Conservation (phyloP, 139 green algal genomes). For the Closterium sp. region DNA sequence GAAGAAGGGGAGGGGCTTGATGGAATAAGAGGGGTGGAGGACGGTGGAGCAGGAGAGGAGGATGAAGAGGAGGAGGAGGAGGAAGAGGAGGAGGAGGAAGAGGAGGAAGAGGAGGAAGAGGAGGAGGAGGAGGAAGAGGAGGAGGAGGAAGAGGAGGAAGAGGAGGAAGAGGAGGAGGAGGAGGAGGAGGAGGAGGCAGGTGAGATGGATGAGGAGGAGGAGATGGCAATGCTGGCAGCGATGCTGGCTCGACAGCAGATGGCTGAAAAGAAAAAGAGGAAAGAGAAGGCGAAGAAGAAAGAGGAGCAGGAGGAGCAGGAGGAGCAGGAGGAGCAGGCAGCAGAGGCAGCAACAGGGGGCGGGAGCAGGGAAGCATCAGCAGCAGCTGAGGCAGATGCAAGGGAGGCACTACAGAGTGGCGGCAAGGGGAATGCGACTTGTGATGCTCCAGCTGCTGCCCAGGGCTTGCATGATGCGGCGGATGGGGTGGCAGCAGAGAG, state of each 20-base stretch:
- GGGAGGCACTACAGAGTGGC: background rate
- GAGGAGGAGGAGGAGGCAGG: conserved; percentile 25
- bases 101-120: conserved; percentile 3
- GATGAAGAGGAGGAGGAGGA: background rate
- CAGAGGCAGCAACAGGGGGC: background rate
- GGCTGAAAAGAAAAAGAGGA: conserved; percentile 22
- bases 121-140: conserved; percentile 55
- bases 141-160: background rate
- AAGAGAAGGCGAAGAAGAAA: background rate
- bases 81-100: background rate
- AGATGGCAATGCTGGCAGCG: conserved; percentile 64
- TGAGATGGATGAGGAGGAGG: conserved; percentile 55
- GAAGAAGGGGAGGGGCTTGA: background rate
- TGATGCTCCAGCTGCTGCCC: background rate
- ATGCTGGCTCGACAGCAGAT: conserved; percentile 46
- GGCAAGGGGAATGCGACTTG: background rate
- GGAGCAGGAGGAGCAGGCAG: conserved; percentile 4
- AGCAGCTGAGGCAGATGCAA: too few species aligned
- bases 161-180: background rate
- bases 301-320: background rate
- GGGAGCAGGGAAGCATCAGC: too few species aligned
- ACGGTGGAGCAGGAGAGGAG: background rate
- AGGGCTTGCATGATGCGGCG: background rate
- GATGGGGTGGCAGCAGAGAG: background rate
- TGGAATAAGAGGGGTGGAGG: background rate